Evolutionary conservation across 2,329 filamentous ascomycete genomes (phyloP).

Genomic region (Botrytis cinerea): DNA sequence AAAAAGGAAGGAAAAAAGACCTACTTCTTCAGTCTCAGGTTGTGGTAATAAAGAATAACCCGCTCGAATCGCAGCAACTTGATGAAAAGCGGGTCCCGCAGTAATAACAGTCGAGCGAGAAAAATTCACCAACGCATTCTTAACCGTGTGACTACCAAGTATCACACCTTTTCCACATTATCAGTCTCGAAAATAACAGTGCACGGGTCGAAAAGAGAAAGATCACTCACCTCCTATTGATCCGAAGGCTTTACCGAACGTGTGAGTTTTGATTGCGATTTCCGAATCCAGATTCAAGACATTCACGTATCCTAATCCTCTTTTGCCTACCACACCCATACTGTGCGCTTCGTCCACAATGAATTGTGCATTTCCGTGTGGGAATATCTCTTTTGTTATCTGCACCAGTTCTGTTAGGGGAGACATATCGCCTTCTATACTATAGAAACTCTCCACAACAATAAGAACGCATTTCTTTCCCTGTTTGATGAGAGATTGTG

Average conservation of each 20-base stretch:
- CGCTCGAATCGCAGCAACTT: neutral
- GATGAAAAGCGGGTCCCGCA: neutral
- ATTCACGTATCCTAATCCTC: neutral
- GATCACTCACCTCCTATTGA: conserved; percentile 1
- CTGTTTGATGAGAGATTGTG: neutral
- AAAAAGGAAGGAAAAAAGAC: neutral
- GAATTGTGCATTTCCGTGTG: neutral
- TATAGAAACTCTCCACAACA: neutral
- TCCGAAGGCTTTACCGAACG: neutral
- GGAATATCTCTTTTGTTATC: neutral
- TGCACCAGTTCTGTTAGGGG: neutral
- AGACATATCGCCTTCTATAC: conserved; percentile 9
- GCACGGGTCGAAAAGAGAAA: neutral
- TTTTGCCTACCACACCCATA: neutral
- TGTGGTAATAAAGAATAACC: neutral
- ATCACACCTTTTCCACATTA: neutral
- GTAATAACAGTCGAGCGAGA: neutral
- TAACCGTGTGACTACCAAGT: neutral
- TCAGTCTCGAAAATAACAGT: neutral
- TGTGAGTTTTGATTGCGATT: conserved; percentile 4
- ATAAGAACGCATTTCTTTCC: neutral
- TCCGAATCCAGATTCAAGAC: neutral
- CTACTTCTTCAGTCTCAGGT: neutral
- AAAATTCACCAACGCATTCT: neutral
- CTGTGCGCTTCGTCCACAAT: conserved; percentile 4